phyloP scores from a whole-genome alignment of 75 land plant species.

The Ceratopteris richardii region DNA sequence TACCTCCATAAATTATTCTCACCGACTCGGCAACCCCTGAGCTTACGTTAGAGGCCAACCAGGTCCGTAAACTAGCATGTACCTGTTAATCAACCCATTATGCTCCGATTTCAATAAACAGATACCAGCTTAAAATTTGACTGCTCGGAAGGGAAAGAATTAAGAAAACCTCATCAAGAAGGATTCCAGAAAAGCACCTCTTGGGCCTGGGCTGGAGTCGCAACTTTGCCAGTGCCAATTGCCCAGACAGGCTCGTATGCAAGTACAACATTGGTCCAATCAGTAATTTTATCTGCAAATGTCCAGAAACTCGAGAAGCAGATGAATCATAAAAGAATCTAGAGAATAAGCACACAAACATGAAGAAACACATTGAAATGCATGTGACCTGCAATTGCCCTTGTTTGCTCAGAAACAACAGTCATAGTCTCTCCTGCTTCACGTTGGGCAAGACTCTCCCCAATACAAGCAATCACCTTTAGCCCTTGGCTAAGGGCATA shows the following conservation, averaged over 20 bases:
- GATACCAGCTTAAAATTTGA: not conserved
- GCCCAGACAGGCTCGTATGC: constrained; percentile 41
- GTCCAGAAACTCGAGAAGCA: not conserved
- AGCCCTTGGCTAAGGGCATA: constrained; percentile 25
- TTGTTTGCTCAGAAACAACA: constrained; percentile 21
- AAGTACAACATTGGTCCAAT: constrained; percentile 27
- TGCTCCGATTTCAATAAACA: not conserved
- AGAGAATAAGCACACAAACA: not conserved
- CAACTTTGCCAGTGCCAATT: constrained; percentile 39
- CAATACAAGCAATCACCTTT: constrained; percentile 31
- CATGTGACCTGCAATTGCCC: constrained; percentile 14
- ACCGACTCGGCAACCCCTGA: constrained; percentile 17
- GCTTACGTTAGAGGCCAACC: constrained; percentile 25
- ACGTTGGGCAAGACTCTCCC: constrained; percentile 28
- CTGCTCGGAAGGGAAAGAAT: not conserved
- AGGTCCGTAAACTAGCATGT: constrained; percentile 26
- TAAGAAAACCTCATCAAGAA: not conserved
- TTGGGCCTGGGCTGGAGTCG: constrained; percentile 28
- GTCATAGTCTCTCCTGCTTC: constrained; percentile 18
- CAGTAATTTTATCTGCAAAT: constrained; percentile 9
- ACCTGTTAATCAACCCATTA: not conserved
- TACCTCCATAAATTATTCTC: constrained; percentile 27
- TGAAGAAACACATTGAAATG: not conserved
- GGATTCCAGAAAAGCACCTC: constrained; percentile 14
- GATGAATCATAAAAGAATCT: not conserved